Evolutionary conservation across 2,329 filamentous ascomycete species (phyloP).

Genomic region (Alternaria rosae): DNA sequence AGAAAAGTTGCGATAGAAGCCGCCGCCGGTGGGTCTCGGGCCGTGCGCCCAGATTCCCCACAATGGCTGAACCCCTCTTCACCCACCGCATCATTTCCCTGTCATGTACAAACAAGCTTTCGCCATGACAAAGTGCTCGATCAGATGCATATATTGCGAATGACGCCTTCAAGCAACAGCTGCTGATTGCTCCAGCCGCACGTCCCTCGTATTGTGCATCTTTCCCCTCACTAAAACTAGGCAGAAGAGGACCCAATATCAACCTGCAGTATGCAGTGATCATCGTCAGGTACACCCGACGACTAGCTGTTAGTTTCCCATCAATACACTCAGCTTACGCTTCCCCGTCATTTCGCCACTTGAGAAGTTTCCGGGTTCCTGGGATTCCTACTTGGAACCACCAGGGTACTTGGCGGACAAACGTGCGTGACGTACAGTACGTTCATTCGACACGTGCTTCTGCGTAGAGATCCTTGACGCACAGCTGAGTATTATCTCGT

Average conservation of each 20-base stretch:
- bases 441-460: constrained; percentile 7
- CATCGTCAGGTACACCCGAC: not conserved
- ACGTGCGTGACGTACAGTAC: constrained; percentile 16
- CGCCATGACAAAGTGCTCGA: not conserved
- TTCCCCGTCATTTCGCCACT: not conserved
- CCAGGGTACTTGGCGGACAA: not conserved
- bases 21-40: constrained; percentile 14
- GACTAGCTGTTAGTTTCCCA: not conserved
- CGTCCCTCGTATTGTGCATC: not conserved
- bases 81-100: not conserved
- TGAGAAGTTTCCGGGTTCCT: not conserved
- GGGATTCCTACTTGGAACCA: not conserved
- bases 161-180: not conserved
- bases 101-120: not conserved
- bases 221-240: not conserved
- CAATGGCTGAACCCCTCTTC: constrained; percentile 1
- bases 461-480: not conserved
- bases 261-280: constrained; percentile 1
- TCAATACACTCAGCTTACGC: not conserved
- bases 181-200: not conserved
- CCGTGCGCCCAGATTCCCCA: constrained; percentile 4
- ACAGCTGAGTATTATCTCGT: not conserved
- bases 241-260: not conserved
- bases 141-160: not conserved
- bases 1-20: constrained; percentile 25